Base-by-base conservation (phyloP, 148 eudicot species). In the Vaccinium vitisidaea region DNA sequence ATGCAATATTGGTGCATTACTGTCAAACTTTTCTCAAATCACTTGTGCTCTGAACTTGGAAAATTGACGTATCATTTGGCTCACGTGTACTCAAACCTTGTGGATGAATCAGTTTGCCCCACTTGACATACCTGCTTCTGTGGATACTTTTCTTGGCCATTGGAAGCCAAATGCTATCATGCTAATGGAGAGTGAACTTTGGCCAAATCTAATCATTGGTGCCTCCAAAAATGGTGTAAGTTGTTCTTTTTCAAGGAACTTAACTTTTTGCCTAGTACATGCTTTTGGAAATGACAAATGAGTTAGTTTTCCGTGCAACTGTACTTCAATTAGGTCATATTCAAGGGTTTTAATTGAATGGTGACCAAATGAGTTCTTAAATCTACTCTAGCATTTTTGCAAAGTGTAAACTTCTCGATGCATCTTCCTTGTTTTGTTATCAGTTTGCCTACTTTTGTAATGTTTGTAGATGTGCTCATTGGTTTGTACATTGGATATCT, bases 121-220 rank as follows among this genome's bases (percentile, higher is more conserved):
- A 39, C 86, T 97, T 79, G 99, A 97, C 83, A 82, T 89, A 71
- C 99, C 99, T 81, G 84, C 89, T 85, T 89, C 88, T 65, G 88
- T 97, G 90, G 96, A 94, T 89, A 88, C 92, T 86, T 97, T 97
- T 83, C 93, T 97, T 85, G 89, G 89, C 83, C 90, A 94, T 80
- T 97, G 99, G 99, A 94, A 92, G 86, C 99, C 99, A 82, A 85
- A 87, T 87, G 96, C 94, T 48, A 83, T 95, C 73, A 80, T 97
- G 70, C 90, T 97, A 71, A 80, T 97, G 88, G 99, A 97, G 88
- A 94, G 94, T 89, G 99, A 97, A 93, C 89, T 97, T 48, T 97
- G 99, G 99, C 99, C 99, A 86, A 97, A 97, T 89, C 91, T 97
- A 84, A 80, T 97, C 79, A 93, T 97, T 92, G 85, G 93, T 88